These are phyloP conservation scores for Rhodotorula sp. DNA, from an alignment of 1,284 basidiomycete genomes.

Conservation along the genomic window DNA sequence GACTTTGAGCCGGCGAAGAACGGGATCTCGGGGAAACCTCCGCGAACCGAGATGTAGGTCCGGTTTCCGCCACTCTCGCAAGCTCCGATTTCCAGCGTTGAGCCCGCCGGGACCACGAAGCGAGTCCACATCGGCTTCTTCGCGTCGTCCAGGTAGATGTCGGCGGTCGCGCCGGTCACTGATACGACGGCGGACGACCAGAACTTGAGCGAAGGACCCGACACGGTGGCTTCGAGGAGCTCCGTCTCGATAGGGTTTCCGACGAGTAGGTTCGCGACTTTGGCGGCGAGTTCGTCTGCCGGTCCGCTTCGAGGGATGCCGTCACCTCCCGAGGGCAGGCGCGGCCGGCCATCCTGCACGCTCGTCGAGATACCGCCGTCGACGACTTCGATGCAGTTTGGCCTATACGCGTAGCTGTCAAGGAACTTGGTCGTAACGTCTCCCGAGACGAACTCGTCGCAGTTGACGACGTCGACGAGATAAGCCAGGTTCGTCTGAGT, in stretches of 20 bases:
- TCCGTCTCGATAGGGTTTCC: slow-evolving; percentile 61
- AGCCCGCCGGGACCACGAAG: slow-evolving; percentile 55
- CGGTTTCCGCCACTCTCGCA: slow-evolving; percentile 55
- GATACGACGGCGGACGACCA: slow-evolving; percentile 58
- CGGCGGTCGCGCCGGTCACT: slow-evolving; percentile 59
- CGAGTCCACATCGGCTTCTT: slow-evolving; percentile 57
- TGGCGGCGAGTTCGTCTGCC: slow-evolving; percentile 63
- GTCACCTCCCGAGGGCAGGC: slow-evolving; percentile 55
- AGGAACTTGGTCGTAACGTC: slow-evolving; percentile 61
- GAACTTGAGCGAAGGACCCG: slow-evolving; percentile 55
- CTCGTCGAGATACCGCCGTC: slow-evolving; percentile 62
- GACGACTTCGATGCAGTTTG: slow-evolving; percentile 59
- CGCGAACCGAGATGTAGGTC: slow-evolving; percentile 60
- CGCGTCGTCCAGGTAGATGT: slow-evolving; percentile 55
- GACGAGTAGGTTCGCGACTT: slow-evolving; percentile 61
- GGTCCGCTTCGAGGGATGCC: slow-evolving; percentile 69
- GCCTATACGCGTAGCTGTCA: slow-evolving; percentile 49
- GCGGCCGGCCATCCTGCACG: slow-evolving; percentile 63
- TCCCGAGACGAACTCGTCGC: slow-evolving; percentile 55
- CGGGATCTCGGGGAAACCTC: slow-evolving; percentile 62
- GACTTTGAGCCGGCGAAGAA: slow-evolving; percentile 59
- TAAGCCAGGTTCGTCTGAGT: slow-evolving; percentile 63
- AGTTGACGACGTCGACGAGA: slow-evolving; percentile 55
- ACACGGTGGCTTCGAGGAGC: slow-evolving; percentile 59
- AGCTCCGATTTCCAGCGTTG: slow-evolving; percentile 54